These are phyloP conservation scores for Beauveria brongniartii DNA, from an alignment of 2,329 filamentous ascomycete genomes.

Conservation along the genomic window DNA sequence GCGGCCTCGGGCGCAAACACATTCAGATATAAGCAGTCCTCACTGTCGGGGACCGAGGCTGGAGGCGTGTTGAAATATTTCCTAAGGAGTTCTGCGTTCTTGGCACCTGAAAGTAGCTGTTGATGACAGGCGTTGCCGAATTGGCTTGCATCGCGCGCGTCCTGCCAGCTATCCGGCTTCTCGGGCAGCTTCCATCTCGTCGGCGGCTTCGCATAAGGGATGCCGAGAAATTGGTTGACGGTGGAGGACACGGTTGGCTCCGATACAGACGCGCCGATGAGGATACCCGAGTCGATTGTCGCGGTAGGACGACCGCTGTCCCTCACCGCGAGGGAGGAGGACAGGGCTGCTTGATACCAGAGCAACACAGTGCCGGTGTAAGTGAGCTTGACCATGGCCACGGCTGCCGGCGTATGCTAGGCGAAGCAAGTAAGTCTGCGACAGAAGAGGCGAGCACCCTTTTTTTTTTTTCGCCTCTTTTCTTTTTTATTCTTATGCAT, in stretches of 20 bases:
- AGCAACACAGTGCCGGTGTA: constrained; percentile 3
- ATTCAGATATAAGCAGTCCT: constrained; percentile 28
- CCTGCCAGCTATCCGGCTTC: constrained; percentile 15
- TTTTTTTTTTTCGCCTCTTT: background rate
- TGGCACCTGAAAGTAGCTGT: background rate
- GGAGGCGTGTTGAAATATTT: constrained; percentile 18
- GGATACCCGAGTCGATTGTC: background rate
- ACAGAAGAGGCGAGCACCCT: background rate
- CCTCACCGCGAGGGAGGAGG: background rate
- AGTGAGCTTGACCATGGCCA: constrained; percentile 1
- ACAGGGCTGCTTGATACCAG: background rate
- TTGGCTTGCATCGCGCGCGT: constrained; percentile 17
- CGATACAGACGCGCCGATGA: background rate
- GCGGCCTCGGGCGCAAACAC: constrained; percentile 21
- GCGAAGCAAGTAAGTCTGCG: background rate
- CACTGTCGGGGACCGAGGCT: constrained; percentile 19
- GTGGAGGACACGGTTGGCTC: background rate
- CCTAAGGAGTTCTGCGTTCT: background rate
- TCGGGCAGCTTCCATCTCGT: constrained; percentile 19
- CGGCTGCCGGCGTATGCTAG: background rate
- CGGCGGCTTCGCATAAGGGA: constrained; percentile 22
- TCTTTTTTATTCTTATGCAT: background rate
- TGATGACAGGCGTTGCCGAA: constrained; percentile 19
- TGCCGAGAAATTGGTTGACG: constrained; percentile 23
- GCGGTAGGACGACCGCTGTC: background rate